Evolutionary conservation across 148 eudicot genomes (phyloP), one percentile per base, ranked within the genome.

Genomic region (Arctostaphylos glauca): DNA sequence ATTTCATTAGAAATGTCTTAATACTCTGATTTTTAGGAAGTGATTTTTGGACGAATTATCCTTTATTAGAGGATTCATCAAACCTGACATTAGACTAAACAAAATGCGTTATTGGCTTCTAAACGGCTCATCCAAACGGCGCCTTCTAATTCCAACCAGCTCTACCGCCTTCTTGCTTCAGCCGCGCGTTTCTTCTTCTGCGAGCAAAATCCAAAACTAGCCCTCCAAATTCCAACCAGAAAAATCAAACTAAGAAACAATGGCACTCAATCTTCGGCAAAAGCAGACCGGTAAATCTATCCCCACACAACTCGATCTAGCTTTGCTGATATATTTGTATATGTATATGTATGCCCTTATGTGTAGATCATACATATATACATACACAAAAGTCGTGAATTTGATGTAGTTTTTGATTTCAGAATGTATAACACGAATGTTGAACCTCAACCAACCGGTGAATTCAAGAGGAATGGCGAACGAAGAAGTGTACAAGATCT

Each of bases 401-500:
- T 78, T 52, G 74, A 19, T 73, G 43, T 60, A n/a, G 23, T 15
- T 6, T 43, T 8, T 53, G 25, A 38, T 31, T 79, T 71, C 95
- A 95, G 98, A 96, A 77, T 93, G 97, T 88, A 90, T 96, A 82
- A 88, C 90, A 73, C 92, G 97, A 72, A 93, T 96, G 98, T 76
- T 96, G 86, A 96, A 96, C 86, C 94, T 96, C 81, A 96, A 96
- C 80, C 98, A 96, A 75, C 94, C 98, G 38, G 90, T 96, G 79
- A 92, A 87, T 75, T 21, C 91, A 6, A 89, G 87, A 10, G 94
- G 93, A 23, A 93, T 92, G 74, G 98, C 98, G 59, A 92, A 92
- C 81, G 98, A 94, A 77, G 96, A 94, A 72, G 91, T 96, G 0
- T 96, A 96, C 92, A 96, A 96, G 95, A 96, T 96, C 90, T 83